Base-by-base conservation (phyloP, 2,329 filamentous ascomycete genomes). In the Xylariomycetidae sp. region DNA sequence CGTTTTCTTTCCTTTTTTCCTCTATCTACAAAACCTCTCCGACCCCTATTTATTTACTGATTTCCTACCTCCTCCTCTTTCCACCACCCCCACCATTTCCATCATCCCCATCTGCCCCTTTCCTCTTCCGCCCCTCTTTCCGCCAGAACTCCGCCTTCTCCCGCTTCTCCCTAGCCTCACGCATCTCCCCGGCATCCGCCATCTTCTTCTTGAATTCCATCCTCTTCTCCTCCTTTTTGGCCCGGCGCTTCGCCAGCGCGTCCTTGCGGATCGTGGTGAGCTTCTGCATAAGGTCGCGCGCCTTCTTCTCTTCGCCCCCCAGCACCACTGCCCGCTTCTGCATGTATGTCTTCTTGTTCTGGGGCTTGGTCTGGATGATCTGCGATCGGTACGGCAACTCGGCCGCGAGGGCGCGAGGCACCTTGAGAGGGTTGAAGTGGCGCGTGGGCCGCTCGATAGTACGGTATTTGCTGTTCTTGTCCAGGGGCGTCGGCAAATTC, bases 121-220 rank as follows among this genome's bases (percentile, higher is more conserved):
- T 66, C 43, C 75, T 62, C 66, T 79, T 79, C 68, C 83, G 86
- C 8, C 92, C 92, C 64, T 98, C 94, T 51, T 80, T 81, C 51
- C 80, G 72, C 92, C 92, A 98, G 57, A 80, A 98, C 50, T 95
- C 89, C 59, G 94, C 84, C 57, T 80, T 84, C 68, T 98, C 90
- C 51, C 80, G 79, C 77, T 89, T 94, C 70, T 97, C 89, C 33
- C 89, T 71, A 40, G 82, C 86, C 37, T 75, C 76, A 65, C 87
- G 85, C 78, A 88, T 94, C 74, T 94, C 88, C 53, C 80, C 72
- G 53, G 81, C 80, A 54, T 87, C 86, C 6, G 78, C 83, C 25
- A 96, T 74, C 72, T 88, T 92, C 65, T 84, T 85, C 48, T 82
- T 73, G 63, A 95, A 92, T 45, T 79, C 80, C 45, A 79, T 77